A percentile compares a stretch with the other conserved stretches of the same genome.
phyloP scores from a whole-genome alignment of 768 basidiomycete genomes.

The Tricholoma terreum region DNA sequence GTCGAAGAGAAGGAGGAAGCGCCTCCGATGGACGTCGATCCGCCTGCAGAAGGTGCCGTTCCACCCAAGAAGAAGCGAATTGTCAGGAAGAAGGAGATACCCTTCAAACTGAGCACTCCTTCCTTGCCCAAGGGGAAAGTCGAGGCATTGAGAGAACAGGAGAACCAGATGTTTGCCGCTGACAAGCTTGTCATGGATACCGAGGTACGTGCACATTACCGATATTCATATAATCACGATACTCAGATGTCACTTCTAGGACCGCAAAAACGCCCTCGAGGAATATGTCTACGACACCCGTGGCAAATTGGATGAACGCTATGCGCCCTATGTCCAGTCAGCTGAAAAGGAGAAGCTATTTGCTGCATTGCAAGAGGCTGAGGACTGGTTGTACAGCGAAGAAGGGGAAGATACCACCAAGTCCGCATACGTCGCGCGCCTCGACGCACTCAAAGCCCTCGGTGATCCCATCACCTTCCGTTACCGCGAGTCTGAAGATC shows the following conservation, averaged over 20 bases:
- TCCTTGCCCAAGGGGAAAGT: conserved; percentile 63
- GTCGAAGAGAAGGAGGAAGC: conserved; percentile 72
- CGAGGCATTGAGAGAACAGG: conserved; percentile 71
- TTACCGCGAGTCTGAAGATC: conserved; percentile 79
- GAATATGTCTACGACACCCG: conserved; percentile 98
- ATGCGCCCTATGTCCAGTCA: conserved; percentile 68
- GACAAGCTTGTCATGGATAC: conserved; percentile 99
- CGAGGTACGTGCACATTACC: conserved; percentile 56
- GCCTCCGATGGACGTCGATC: conserved; percentile 66
- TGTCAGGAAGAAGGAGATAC: conserved; percentile 79
- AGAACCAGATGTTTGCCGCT: conserved; percentile 82
- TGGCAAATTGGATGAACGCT: conserved; percentile 87
- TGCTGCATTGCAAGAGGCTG: conserved; percentile 66
- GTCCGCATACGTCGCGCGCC: conserved; percentile 84
- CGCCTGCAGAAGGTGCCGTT: conserved; percentile 33
- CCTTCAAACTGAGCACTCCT: conserved; percentile 63
- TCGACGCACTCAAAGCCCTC: conserved; percentile 79
- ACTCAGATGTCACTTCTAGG: conserved; percentile 40
- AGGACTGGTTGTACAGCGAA: conserved; percentile 97
- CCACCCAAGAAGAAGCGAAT: conserved; percentile 84
- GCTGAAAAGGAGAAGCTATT: conserved; percentile 79
- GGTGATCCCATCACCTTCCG: conserved; percentile 87
- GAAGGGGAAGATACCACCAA: conserved; percentile 96
- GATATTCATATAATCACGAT: not conserved
- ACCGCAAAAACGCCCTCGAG: conserved; percentile 97